A percentile compares a stretch with the other conserved stretches of the same genome.
Evolutionary conservation across 2,329 filamentous ascomycete genomes (phyloP).

Genomic region (Tolypocladium endophyticum): DNA sequence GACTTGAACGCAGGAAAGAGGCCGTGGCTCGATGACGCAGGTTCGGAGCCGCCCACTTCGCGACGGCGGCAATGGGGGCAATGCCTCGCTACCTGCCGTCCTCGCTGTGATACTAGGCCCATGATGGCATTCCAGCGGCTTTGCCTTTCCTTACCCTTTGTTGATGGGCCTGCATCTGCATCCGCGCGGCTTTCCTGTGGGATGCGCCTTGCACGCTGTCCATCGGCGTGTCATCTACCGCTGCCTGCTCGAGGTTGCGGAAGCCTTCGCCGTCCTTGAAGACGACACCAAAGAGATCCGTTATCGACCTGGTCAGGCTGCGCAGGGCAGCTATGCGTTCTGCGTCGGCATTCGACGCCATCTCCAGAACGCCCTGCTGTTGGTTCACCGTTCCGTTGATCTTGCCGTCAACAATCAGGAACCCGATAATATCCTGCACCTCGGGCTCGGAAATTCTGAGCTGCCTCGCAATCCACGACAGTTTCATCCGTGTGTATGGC

Average conservation of each 20-base stretch:
- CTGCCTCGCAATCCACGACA: slow-evolving; percentile 78
- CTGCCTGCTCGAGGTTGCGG: slow-evolving; percentile 17
- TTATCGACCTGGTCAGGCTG: slow-evolving; percentile 61
- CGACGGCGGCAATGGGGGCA: background rate
- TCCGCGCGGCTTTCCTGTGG: slow-evolving; percentile 3
- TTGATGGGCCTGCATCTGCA: background rate
- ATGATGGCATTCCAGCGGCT: background rate
- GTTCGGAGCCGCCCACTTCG: background rate
- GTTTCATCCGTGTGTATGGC: slow-evolving; percentile 85
- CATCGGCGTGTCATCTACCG: slow-evolving; percentile 16
- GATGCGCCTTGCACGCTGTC: slow-evolving; percentile 14
- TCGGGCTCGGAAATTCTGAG: slow-evolving; percentile 78
- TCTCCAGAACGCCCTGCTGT: slow-evolving; percentile 71
- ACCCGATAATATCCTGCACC: slow-evolving; percentile 91
- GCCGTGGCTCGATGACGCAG: background rate
- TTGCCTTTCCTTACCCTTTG: background rate
- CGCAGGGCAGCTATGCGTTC: slow-evolving; percentile 65
- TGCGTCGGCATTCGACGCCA: slow-evolving; percentile 62
- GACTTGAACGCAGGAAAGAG: background rate
- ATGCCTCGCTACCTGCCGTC: background rate
- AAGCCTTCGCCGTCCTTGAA: slow-evolving; percentile 73
- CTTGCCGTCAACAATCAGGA: slow-evolving; percentile 83
- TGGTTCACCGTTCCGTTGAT: slow-evolving; percentile 85
- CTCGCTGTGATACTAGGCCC: background rate
- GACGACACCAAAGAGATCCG: slow-evolving; percentile 57